Percentiles rank a stretch among this genome's conserved stretches.
These are phyloP conservation scores for Ophiocordyceps camponoti-floridani DNA, from an alignment of 2,329 filamentous ascomycete genomes.

Conservation along the genomic window DNA sequence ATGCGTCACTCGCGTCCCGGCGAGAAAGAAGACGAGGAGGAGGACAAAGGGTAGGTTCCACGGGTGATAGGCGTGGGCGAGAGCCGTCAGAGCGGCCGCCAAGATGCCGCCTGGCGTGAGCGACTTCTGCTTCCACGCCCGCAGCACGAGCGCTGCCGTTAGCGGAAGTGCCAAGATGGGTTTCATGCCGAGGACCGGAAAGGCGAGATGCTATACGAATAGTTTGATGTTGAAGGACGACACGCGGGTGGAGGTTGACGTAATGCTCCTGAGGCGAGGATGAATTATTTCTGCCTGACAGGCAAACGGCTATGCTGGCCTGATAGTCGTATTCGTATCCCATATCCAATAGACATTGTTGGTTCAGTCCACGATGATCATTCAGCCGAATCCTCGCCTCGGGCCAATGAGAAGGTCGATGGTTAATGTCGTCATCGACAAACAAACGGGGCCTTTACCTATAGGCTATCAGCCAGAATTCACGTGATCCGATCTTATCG, in stretches of 20 bases:
- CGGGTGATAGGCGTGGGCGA: conserved; percentile 75
- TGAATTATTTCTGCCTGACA: too few relatives aligned
- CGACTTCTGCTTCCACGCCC: conserved; percentile 54
- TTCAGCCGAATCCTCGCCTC: too few relatives aligned
- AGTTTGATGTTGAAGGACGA: not conserved
- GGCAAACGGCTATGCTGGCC: too few relatives aligned
- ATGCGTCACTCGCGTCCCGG: conserved; percentile 70
- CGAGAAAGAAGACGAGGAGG: conserved; percentile 69
- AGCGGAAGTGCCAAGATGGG: conserved; percentile 37
- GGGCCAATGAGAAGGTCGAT: too few relatives aligned
- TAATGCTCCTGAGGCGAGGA: too few relatives aligned
- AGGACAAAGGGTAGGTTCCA: conserved; percentile 85
- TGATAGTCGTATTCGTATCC: too few relatives aligned
- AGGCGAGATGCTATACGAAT: not conserved
- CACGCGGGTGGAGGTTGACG: not conserved
- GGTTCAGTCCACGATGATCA: too few relatives aligned
- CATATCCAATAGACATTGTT: too few relatives aligned
- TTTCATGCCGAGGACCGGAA: conserved; percentile 25
- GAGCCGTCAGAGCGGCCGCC: conserved; percentile 54
- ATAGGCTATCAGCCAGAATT: too few relatives aligned
- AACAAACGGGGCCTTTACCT: too few relatives aligned
- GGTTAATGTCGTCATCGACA: too few relatives aligned
- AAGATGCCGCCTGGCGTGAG: conserved; percentile 63
- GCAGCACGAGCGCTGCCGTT: conserved; percentile 42
- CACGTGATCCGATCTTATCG: too few relatives aligned